phyloP scores from a whole-genome alignment of 495 filamentous ascomycete species.

The Penicillium lagena region DNA sequence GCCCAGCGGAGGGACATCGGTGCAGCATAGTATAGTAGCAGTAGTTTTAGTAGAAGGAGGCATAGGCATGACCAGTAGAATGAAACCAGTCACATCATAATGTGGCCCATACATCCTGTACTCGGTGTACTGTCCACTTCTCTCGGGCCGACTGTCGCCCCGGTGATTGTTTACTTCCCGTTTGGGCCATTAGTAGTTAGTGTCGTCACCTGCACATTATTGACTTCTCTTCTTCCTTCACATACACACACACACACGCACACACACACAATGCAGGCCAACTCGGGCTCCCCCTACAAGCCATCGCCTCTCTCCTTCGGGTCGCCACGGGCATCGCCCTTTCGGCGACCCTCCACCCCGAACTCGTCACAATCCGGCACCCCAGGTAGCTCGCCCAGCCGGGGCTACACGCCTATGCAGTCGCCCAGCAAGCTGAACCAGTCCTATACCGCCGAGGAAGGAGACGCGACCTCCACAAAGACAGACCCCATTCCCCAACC shows the following conservation, averaged over 20 bases:
- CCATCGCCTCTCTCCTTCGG: conserved; percentile 66
- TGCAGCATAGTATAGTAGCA: too few relatives aligned
- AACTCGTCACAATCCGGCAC: conserved; percentile 41
- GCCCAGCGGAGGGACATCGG: too few relatives aligned
- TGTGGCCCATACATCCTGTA: too few relatives aligned
- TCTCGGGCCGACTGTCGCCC: neutral
- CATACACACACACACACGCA: too few relatives aligned
- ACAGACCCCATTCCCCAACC: conserved; percentile 31
- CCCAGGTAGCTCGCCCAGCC: conserved; percentile 37
- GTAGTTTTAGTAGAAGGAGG: too few relatives aligned
- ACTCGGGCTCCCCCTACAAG: conserved; percentile 50
- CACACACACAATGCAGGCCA: conserved; percentile 19
- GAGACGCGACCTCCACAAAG: conserved; percentile 18
- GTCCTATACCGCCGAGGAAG: conserved; percentile 40
- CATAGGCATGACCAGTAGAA: too few relatives aligned
- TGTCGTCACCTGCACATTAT: too few relatives aligned
- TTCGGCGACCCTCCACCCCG: conserved; percentile 54
- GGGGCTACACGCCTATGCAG: conserved; percentile 35
- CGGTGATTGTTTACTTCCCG: conserved; percentile 16
- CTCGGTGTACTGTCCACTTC: too few relatives aligned
- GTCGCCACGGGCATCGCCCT: conserved; percentile 67
- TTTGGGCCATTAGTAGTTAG: too few relatives aligned
- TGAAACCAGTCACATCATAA: too few relatives aligned
- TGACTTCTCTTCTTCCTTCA: too few relatives aligned
- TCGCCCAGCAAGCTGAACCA: conserved; percentile 45